phyloP scores from a whole-genome alignment of 495 filamentous ascomycete species.

The Talaromyces proteolyticus region DNA sequence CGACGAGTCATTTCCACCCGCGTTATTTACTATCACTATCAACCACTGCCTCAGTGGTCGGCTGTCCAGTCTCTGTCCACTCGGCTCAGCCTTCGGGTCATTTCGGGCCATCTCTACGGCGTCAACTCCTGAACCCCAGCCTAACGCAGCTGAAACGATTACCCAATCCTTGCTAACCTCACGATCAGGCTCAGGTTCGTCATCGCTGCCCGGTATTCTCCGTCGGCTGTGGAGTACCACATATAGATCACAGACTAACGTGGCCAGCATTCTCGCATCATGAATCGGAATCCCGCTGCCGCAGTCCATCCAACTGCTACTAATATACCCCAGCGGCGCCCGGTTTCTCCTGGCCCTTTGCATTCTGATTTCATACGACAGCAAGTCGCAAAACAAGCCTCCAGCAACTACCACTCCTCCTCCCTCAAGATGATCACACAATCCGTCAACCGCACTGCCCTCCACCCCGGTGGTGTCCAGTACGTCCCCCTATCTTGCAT shows the following conservation, averaged over 20 bases:
- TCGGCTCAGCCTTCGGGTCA: conserved; percentile 7
- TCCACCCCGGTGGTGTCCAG: conserved; percentile 90
- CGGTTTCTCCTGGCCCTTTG: conserved; percentile 44
- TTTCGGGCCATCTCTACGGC: neutral
- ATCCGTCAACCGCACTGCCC: conserved; percentile 80
- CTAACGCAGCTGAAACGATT: neutral
- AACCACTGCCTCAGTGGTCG: too few species aligned
- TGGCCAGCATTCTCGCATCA: conserved; percentile 9
- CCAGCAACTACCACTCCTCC: conserved; percentile 59
- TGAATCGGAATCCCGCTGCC: conserved; percentile 34
- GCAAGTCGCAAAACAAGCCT: conserved; percentile 53
- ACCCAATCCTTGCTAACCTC: conserved; percentile 1
- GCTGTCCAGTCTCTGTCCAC: too few species aligned
- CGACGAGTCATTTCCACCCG: too few species aligned
- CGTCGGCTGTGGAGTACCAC: conserved; percentile 4
- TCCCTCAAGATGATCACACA: conserved; percentile 63
- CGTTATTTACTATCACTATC: too few species aligned
- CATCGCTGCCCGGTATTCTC: conserved; percentile 4
- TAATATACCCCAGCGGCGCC: conserved; percentile 37
- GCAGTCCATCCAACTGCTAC: conserved; percentile 24
- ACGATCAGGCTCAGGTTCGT: neutral
- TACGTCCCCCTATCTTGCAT: conserved; percentile 46
- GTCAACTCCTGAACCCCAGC: neutral
- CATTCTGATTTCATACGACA: conserved; percentile 54
- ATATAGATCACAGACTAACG: neutral